A percentile compares a stretch with the other conserved stretches of the same genome.
Conservation (phyloP, 305 asterid species). For the Rubia tinctorum region DNA sequence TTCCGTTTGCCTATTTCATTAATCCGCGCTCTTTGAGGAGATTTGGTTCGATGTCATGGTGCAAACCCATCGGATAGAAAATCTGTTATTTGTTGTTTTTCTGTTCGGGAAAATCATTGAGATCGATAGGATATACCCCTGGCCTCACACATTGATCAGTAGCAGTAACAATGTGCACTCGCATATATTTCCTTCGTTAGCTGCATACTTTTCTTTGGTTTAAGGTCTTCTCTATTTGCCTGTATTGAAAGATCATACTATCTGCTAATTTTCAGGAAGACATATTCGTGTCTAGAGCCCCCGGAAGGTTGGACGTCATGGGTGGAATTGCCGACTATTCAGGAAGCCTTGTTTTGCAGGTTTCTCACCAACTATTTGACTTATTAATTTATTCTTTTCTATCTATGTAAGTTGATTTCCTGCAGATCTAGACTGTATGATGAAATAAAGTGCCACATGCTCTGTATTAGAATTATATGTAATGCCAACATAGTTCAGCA, state of each 20-base stretch:
- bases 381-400: neutral
- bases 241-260: neutral
- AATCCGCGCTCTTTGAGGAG: neutral
- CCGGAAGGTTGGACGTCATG: conserved; percentile 99
- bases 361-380: conserved; percentile 21
- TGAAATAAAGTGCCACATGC: neutral
- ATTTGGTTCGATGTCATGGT: neutral
- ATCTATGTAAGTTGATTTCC: neutral
- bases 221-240: neutral
- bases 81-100: neutral
- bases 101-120: neutral
- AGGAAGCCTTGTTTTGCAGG: conserved; percentile 99
- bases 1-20: neutral
- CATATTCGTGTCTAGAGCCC: conserved; percentile 91
- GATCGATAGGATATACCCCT: no score
- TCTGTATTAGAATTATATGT: neutral
- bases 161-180: neutral
- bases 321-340: conserved; percentile 99
- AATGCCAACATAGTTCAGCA: neutral
- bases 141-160: neutral
- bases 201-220: neutral
- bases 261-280: conserved; percentile 54
- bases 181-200: neutral
- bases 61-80: neutral
- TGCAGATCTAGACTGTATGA: neutral